Base-by-base conservation (phyloP, 345 rosid species). In the Salix brachista region DNA sequence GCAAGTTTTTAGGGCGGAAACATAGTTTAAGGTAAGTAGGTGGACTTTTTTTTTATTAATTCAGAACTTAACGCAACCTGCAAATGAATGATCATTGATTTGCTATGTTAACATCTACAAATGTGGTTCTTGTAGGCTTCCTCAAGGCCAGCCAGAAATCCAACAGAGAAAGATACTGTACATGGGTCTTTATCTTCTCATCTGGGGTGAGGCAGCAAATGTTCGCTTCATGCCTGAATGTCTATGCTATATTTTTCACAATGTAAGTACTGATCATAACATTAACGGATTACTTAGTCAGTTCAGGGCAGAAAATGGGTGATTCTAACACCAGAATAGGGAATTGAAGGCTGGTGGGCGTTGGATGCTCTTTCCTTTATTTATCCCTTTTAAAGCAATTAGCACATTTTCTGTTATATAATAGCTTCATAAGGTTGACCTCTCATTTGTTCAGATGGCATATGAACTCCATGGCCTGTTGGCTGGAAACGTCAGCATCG, bases 131-230 rank as follows among this genome's bases (percentile, higher is more conserved):
- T 72, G n/a, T 68, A 95, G 99, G 80, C 97, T 93, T 77, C 99
- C 98, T 82, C 97, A 95, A 85, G 85, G 84, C 67, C 89, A 93
- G 81, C 94, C 88, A 70, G 98, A 96, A 81, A 83, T 91, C 76
- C 98, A 93, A 74, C 99, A 96, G 85, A 85, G 98, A 74, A 96
- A 92, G 82, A 90, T 93, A 78, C 89, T 93, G 6, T 93, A 96
- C 75, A 93, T 92, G 97, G 99, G 97, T 17, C 86, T 96, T 77
- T 90, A 88, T 87, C 97, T 96, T 83, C 97, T 96, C 70, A 92
- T 92, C 54, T 91, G 99, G 99, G 98, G 99, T 41, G 98, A 93
- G 84, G 99, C 97, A 80, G 94, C 99, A 78, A 96, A 94, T 79
- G 83, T 96, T 78, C 96, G 98, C 73, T 96, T 92, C 82, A 88